A percentile compares a stretch with the other conserved stretches of the same genome.
phyloP scores from a whole-genome alignment of 176 grass and related monocot genomes.

The Tillandsia fasciculata region DNA sequence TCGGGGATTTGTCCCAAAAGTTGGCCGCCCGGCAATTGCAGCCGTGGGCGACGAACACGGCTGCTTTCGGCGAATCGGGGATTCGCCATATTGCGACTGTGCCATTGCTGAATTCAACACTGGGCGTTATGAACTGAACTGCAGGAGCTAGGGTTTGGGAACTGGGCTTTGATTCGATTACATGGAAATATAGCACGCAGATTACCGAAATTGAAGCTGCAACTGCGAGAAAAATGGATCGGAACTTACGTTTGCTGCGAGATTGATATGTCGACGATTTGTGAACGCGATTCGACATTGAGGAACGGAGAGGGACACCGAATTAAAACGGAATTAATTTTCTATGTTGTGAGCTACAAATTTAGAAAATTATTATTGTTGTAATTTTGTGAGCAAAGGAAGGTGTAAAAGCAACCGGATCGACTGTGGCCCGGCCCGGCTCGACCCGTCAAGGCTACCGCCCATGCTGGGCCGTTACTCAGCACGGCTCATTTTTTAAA shows the following conservation, averaged over 20 bases:
- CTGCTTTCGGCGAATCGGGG: conserved; percentile 33
- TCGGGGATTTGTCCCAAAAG: conserved; percentile 52
- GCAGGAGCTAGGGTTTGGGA: background rate
- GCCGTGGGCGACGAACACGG: conserved; percentile 67
- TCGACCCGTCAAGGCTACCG: too few species aligned
- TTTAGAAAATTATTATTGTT: too few species aligned
- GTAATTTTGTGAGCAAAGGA: too few species aligned
- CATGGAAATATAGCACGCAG: background rate
- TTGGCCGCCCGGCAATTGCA: conserved; percentile 54
- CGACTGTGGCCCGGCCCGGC: too few species aligned
- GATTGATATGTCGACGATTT: background rate
- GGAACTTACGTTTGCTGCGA: background rate
- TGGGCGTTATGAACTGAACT: background rate
- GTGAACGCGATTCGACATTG: background rate
- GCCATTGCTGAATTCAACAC: conserved; percentile 12
- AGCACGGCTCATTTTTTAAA: too few species aligned
- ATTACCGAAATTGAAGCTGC: background rate
- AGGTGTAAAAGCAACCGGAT: too few species aligned
- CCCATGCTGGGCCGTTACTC: too few species aligned
- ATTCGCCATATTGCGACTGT: conserved; percentile 55
- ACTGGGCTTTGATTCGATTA: conserved; percentile 5
- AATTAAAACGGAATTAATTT: too few species aligned
- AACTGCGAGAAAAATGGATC: conserved; percentile 6
- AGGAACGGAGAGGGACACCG: too few species aligned
- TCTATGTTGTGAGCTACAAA: too few species aligned